These are phyloP conservation scores for Aspergillus hiratsukae DNA, from an alignment of 2,329 filamentous ascomycete species.

Conservation along the genomic window DNA sequence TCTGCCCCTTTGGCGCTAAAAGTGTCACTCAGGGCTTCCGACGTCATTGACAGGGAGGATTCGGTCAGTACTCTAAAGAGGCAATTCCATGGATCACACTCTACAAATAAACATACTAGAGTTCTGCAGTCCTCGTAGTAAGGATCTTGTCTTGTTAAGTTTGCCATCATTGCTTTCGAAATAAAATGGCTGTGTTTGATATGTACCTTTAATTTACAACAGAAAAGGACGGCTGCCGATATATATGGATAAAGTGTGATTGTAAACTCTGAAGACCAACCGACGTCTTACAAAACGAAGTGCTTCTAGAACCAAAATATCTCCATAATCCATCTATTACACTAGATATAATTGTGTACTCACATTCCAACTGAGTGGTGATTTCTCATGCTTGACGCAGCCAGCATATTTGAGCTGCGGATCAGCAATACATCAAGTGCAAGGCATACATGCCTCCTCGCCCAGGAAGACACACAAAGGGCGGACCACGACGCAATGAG, in stretches of 20 bases:
- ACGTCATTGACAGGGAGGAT: slow-evolving; percentile 29
- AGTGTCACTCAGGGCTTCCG: slow-evolving; percentile 7
- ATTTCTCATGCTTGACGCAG: neutral
- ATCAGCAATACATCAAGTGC: neutral
- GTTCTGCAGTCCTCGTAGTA: neutral
- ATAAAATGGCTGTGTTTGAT: neutral
- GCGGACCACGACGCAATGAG: slow-evolving; percentile 16
- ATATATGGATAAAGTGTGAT: neutral
- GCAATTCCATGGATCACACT: too few relatives aligned
- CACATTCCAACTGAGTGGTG: neutral
- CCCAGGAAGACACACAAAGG: slow-evolving; percentile 6
- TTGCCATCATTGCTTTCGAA: neutral
- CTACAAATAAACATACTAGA: neutral
- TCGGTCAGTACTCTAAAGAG: neutral
- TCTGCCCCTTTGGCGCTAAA: neutral
- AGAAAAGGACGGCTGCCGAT: neutral
- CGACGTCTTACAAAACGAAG: neutral
- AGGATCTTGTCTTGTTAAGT: neutral
- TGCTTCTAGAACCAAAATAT: neutral
- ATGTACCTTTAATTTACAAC: neutral
- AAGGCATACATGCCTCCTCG: neutral
- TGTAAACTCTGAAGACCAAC: neutral
- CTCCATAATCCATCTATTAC: neutral
- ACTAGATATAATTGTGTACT: neutral
- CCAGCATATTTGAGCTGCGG: neutral